These are phyloP conservation scores for Candida ovalis DNA, from an alignment of 805 yeast genomes.

Conservation along the genomic window DNA sequence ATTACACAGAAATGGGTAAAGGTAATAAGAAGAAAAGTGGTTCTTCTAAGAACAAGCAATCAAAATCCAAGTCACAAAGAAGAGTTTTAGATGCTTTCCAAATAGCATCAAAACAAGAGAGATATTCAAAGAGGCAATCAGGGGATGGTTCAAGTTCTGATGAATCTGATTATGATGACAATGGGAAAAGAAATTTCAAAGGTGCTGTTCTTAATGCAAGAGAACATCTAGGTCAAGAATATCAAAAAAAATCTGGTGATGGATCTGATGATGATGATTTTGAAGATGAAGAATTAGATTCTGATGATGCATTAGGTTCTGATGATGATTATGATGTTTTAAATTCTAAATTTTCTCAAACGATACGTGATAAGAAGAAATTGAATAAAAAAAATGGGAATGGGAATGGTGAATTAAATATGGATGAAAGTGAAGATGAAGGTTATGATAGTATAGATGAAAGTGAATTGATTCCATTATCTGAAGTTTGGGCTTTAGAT, in stretches of 20 bases:
- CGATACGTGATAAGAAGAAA: constrained; percentile 53
- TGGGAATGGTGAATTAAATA: constrained; percentile 34
- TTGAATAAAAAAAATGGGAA: constrained; percentile 21
- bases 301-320: constrained; percentile 87
- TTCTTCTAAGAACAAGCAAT: neutral
- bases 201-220: constrained; percentile 33
- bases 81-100: constrained; percentile 27
- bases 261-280: constrained; percentile 31
- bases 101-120: constrained; percentile 22
- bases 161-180: constrained; percentile 8
- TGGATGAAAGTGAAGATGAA: constrained; percentile 37
- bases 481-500: constrained; percentile 89
- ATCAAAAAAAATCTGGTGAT: constrained; percentile 5
- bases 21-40: constrained; percentile 5
- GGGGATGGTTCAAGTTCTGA: neutral
- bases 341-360: constrained; percentile 65
- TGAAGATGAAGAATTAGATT: constrained; percentile 40
- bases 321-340: constrained; percentile 65
- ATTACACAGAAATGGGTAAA: constrained; percentile 8
- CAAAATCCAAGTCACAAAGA: constrained; percentile 16
- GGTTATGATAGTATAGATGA: constrained; percentile 78
- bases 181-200: constrained; percentile 1
- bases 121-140: neutral
- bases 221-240: constrained; percentile 20
- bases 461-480: constrained; percentile 64